phyloP scores from a whole-genome alignment of 345 rosid species.

The Citrus sp. region DNA sequence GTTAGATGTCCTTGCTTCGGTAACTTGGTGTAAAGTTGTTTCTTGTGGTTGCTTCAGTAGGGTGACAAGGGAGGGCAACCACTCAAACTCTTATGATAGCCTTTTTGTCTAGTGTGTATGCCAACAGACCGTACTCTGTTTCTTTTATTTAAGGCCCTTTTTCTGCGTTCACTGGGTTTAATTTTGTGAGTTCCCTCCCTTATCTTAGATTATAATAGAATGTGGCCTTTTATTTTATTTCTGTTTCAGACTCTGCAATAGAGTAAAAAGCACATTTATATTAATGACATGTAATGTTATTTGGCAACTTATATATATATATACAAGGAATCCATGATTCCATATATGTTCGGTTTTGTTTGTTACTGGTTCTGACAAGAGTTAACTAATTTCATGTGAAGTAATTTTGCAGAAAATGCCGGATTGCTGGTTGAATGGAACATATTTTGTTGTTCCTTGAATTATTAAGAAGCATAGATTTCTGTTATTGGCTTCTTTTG shows the following conservation, averaged over 20 bases:
- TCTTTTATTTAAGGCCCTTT: conserved; percentile 9
- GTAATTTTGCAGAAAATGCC: not conserved
- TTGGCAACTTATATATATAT: not conserved
- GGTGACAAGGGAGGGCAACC: conserved; percentile 22
- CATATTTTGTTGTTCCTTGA: not conserved
- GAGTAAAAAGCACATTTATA: not conserved
- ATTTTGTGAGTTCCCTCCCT: conserved; percentile 19
- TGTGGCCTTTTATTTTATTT: conserved; percentile 1
- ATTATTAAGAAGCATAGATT: not conserved
- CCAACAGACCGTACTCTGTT: conserved; percentile 13
- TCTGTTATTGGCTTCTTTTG: not conserved
- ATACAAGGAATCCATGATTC: not conserved
- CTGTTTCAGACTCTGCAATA: not conserved
- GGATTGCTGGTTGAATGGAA: not conserved
- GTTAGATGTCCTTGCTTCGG: conserved; percentile 11
- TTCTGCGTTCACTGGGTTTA: not conserved
- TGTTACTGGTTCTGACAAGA: not conserved
- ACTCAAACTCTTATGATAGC: conserved; percentile 22
- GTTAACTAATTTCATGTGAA: not conserved
- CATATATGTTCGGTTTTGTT: not conserved
- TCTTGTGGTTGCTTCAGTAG: conserved; percentile 23
- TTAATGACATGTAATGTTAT: conserved; percentile 10
- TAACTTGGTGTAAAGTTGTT: conserved; percentile 37
- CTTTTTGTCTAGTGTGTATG: conserved; percentile 18
- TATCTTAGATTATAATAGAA: conserved; percentile 14